These are phyloP conservation scores for Solanum chmielewskii DNA, from an alignment of 257 asterid genomes.

Conservation along the genomic window DNA sequence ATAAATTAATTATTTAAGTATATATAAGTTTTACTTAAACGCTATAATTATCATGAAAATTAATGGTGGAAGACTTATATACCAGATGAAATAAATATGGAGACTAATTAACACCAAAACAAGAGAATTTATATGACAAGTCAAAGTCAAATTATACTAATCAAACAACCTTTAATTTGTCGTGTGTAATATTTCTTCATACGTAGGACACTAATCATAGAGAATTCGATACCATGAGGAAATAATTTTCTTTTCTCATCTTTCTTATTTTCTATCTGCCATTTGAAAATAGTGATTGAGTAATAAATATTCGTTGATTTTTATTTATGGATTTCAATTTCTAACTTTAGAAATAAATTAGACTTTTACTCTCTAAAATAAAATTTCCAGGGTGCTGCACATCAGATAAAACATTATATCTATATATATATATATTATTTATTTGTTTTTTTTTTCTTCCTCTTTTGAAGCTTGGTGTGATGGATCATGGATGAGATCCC, in stretches of 20 bases:
- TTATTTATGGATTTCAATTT: not conserved
- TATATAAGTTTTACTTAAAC: not conserved
- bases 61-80: not conserved
- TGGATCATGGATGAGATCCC: not conserved
- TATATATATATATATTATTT: too few species aligned
- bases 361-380: not conserved
- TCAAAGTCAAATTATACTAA: not conserved
- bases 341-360: not conserved
- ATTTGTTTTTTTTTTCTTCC: too few species aligned
- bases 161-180: too few species aligned
- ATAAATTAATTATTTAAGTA: not conserved
- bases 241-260: not conserved
- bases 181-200: not conserved
- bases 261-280: not conserved
- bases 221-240: not conserved
- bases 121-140: not conserved
- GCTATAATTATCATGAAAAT: not conserved
- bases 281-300: too few species aligned
- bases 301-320: not conserved
- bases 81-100: not conserved
- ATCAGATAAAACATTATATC: too few species aligned
- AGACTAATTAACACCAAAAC: not conserved
- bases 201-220: not conserved
- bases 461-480: not conserved
- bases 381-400: not conserved